Evolutionary conservation across 2,329 filamentous ascomycete species (phyloP).

Genomic region (Exophiala oligosperma): DNA sequence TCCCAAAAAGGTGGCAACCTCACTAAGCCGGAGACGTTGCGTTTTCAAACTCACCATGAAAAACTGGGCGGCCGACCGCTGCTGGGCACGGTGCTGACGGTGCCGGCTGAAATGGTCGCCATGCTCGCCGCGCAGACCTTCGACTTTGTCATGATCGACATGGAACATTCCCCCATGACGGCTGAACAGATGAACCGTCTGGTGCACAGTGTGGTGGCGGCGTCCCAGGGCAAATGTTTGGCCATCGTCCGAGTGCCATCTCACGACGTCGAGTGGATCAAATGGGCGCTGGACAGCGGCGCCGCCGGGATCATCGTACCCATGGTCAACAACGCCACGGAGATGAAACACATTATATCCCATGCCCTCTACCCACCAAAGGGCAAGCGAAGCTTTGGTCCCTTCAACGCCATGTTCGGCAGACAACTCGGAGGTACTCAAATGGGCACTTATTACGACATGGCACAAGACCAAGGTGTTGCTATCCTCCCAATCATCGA

Average conservation of each 20-base stretch:
- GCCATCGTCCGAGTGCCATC: conserved; percentile 51
- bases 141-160: conserved; percentile 56
- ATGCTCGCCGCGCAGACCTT: conserved; percentile 44
- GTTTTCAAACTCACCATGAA: no score
- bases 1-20: no score
- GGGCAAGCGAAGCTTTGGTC: conserved; percentile 55
- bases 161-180: conserved; percentile 57
- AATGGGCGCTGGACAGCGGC: conserved; percentile 59
- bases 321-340: conserved; percentile 52
- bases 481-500: conserved; percentile 16
- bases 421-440: neutral
- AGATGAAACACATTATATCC: conserved; percentile 51
- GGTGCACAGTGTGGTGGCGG: conserved; percentile 44
- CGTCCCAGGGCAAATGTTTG: conserved; percentile 39
- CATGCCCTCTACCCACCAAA: conserved; percentile 57
- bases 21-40: no score
- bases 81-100: neutral
- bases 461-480: neutral
- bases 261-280: conserved; percentile 62
- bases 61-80: neutral
- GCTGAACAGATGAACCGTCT: conserved; percentile 34
- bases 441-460: conserved; percentile 7
- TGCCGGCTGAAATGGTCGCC: neutral
- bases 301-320: conserved; percentile 60
- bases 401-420: conserved; percentile 10